Conservation (phyloP, 345 rosid genomes). For the Reutealis trisperma region DNA sequence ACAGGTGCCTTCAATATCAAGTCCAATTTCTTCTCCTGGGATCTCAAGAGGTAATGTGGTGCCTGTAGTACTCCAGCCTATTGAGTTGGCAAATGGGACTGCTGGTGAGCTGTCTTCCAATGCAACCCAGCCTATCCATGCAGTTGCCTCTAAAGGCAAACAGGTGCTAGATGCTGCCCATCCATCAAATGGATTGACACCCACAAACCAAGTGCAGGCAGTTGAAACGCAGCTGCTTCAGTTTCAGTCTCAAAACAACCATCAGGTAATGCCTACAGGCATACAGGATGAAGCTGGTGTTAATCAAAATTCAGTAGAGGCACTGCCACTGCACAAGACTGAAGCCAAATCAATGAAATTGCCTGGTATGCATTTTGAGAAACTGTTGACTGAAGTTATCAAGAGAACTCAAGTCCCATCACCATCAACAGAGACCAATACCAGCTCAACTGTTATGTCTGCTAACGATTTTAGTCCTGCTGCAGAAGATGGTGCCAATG, state of each 20-base stretch:
- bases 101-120: conserved; percentile 25
- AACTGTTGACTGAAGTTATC: conserved; percentile 57
- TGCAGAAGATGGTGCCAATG: conserved; percentile 30
- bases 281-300: conserved; percentile 19
- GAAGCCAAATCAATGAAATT: conserved; percentile 4
- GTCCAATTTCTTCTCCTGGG: conserved; percentile 38
- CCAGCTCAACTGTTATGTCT: conserved; percentile 22
- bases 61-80: conserved; percentile 55
- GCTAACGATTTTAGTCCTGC: conserved; percentile 17
- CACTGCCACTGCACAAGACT: not conserved
- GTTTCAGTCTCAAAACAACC: conserved; percentile 30
- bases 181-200: conserved; percentile 33
- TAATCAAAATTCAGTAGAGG: conserved; percentile 12
- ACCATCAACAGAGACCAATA: conserved; percentile 26
- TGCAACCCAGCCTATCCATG: conserved; percentile 21
- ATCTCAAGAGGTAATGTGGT: conserved; percentile 43
- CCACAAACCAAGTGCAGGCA: conserved; percentile 19
- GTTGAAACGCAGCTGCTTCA: conserved; percentile 26
- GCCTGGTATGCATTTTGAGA: conserved; percentile 56
- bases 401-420: conserved; percentile 45
- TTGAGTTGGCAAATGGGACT: conserved; percentile 45
- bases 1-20: conserved; percentile 12
- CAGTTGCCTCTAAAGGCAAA: conserved; percentile 38
- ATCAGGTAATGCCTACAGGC: conserved; percentile 28
- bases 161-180: conserved; percentile 29